phyloP scores from a whole-genome alignment of 2,329 filamentous ascomycete species.

The Trichophyton schoenleinii region DNA sequence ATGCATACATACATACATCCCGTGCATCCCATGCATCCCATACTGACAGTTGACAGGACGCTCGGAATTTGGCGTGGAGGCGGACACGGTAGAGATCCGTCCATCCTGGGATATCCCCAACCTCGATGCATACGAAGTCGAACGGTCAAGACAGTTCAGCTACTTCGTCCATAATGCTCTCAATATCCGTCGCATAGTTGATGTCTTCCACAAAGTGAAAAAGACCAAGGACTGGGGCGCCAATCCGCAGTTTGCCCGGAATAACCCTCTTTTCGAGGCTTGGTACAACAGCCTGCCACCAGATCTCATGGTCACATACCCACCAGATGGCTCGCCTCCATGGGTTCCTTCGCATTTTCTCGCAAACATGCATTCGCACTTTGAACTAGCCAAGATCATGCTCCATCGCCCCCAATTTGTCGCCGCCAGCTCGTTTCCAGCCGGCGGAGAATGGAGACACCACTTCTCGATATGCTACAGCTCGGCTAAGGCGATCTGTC shows the following conservation, averaged over 20 bases:
- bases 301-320: conserved; percentile 66
- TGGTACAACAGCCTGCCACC: conserved; percentile 67
- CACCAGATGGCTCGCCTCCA: conserved; percentile 63
- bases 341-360: conserved; percentile 79
- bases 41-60: conserved; percentile 43
- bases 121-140: conserved; percentile 60
- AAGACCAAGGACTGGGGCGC: conserved; percentile 74
- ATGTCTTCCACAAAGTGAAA: conserved; percentile 59
- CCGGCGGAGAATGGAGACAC: conserved; percentile 68
- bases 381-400: conserved; percentile 72
- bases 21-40: too few species aligned
- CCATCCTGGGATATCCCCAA: conserved; percentile 52
- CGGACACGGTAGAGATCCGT: conserved; percentile 63
- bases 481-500: conserved; percentile 72
- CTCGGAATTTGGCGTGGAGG: conserved; percentile 61
- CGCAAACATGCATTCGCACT: conserved; percentile 81
- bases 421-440: conserved; percentile 57
- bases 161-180: conserved; percentile 67
- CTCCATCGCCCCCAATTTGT: conserved; percentile 76
- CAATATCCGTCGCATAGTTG: conserved; percentile 65
- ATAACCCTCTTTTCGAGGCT: conserved; percentile 62
- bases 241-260: conserved; percentile 67
- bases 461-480: conserved; percentile 79
- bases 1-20: too few species aligned
- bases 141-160: conserved; percentile 70